phyloP scores from a whole-genome alignment of 2,329 filamentous ascomycete genomes.

The Fusarium sp. region DNA sequence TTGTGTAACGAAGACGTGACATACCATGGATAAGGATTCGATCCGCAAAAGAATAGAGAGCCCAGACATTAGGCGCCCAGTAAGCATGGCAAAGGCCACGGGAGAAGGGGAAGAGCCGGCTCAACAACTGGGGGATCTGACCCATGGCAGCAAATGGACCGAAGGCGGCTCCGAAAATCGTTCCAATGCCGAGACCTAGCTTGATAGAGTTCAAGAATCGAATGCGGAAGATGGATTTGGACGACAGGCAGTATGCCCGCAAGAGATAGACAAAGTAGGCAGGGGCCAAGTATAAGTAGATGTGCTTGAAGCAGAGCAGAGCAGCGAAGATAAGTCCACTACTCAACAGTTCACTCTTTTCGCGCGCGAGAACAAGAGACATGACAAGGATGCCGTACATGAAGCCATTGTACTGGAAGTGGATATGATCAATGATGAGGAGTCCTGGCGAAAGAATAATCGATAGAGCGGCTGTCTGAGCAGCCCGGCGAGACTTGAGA shows the following conservation, averaged over 20 bases:
- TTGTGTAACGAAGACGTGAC: slow-evolving; percentile 41
- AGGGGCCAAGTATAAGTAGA: slow-evolving; percentile 94
- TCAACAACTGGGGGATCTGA: slow-evolving; percentile 86
- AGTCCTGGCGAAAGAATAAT: slow-evolving; percentile 92
- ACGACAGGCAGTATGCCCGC: slow-evolving; percentile 87
- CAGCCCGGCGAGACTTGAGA: slow-evolving; percentile 73
- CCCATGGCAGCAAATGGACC: slow-evolving; percentile 86
- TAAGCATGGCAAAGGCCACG: slow-evolving; percentile 96
- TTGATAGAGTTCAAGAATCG: slow-evolving; percentile 84
- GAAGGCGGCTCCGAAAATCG: slow-evolving; percentile 83
- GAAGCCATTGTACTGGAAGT: slow-evolving; percentile 99
- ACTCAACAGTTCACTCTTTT: slow-evolving; percentile 77
- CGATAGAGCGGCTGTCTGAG: slow-evolving; percentile 88
- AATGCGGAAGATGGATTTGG: slow-evolving; percentile 79
- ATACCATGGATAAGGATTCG: slow-evolving; percentile 83
- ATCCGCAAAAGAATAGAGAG: slow-evolving; percentile 93
- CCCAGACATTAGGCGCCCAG: slow-evolving; percentile 98
- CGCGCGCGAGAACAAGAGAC: slow-evolving; percentile 85
- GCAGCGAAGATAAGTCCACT: slow-evolving; percentile 87
- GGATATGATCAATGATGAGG: slow-evolving; percentile 97
- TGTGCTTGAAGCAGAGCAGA: slow-evolving; percentile 95
- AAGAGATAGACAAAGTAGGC: slow-evolving; percentile 96
- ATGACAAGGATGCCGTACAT: slow-evolving; percentile 91
- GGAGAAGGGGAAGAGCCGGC: slow-evolving; percentile 91
- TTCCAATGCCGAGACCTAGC: slow-evolving; percentile 77